Base-by-base conservation (phyloP, 2,329 filamentous ascomycete genomes). In the Penicillium sp. region DNA sequence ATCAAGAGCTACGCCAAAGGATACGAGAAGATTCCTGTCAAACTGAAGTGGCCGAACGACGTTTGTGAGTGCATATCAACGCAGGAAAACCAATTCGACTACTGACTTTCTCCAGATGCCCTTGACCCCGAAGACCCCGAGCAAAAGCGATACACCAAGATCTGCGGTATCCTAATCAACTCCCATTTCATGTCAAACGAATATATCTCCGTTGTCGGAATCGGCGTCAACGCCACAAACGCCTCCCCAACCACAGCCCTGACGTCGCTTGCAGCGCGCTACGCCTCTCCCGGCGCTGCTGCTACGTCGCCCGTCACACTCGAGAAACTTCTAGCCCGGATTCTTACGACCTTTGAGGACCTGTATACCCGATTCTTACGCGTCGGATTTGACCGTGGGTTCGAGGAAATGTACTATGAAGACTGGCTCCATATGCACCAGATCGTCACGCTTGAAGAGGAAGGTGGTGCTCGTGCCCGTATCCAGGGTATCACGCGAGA, bases 41-140 rank as follows among this genome's bases (percentile, higher is more conserved):
- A 87, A 64, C 72, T 98, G 26, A 98, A 98, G 68, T 98, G 93
- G 93, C 93, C 93, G 9, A 98, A 98, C 61, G 93, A 98, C 63
- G 87, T 98, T 44, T 91, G 82, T 84, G 69, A 67, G 77, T 69
- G 4, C 11, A 28, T 24, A 5, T 13, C 5, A 6, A 7, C 27
- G 8, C 16, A 11, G 11, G 16, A 3, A n/a, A 13, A 27, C 20
- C 9, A 5, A 14, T n/a, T 1, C 9, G 11, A 6, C 26, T 3
- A 31, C 35, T 18, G 42, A 35, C 6, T 4, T 35, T n/a, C 18
- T 6, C 10, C 46, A 81, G 80, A 89, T 61, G 85, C 84, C 0
- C 74, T 80, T 18, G 84, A 89, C 60, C 86, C 79, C 5, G 73
- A 68, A 43, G 76, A 75, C 38, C 74, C 74, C 1, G 67, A 71